phyloP scores from a whole-genome alignment of 176 grass and related monocot genomes.

The Zoysia pacifica region DNA sequence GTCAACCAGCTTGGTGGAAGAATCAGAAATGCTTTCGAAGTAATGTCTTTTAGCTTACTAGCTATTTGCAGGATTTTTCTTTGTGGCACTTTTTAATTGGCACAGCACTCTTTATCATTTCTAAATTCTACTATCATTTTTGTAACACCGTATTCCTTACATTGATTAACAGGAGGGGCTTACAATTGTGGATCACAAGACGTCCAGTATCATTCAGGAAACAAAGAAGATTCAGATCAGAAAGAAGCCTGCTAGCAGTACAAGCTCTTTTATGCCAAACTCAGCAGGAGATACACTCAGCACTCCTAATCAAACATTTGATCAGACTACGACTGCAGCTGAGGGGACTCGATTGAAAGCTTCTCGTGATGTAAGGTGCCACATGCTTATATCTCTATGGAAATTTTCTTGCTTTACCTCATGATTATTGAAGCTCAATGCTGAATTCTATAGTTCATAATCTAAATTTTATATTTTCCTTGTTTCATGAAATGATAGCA shows the following conservation, averaged over 20 bases:
- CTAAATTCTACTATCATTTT: neutral
- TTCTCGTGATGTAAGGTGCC: constrained; percentile 82
- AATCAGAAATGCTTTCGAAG: constrained; percentile 85
- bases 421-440: neutral
- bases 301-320: constrained; percentile 27
- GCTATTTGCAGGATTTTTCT: neutral
- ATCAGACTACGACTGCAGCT: constrained; percentile 16
- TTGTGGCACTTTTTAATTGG: neutral
- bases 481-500: neutral
- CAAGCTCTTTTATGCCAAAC: constrained; percentile 20
- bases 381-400: constrained; percentile 36
- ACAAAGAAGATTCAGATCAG: constrained; percentile 73
- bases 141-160: neutral
- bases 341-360: constrained; percentile 55
- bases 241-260: constrained; percentile 36
- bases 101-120: neutral
- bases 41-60: constrained; percentile 34
- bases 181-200: constrained; percentile 55
- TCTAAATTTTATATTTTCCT: constrained; percentile 10
- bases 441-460: no score
- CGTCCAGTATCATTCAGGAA: constrained; percentile 59
- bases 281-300: constrained; percentile 21
- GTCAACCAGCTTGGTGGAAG: constrained; percentile 88
- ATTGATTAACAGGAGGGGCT: constrained; percentile 51
- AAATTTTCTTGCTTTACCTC: neutral